Evolutionary conservation across 768 basidiomycete genomes (phyloP), one percentile per base, ranked within the genome.

Genomic region (Pholiota conissans): DNA sequence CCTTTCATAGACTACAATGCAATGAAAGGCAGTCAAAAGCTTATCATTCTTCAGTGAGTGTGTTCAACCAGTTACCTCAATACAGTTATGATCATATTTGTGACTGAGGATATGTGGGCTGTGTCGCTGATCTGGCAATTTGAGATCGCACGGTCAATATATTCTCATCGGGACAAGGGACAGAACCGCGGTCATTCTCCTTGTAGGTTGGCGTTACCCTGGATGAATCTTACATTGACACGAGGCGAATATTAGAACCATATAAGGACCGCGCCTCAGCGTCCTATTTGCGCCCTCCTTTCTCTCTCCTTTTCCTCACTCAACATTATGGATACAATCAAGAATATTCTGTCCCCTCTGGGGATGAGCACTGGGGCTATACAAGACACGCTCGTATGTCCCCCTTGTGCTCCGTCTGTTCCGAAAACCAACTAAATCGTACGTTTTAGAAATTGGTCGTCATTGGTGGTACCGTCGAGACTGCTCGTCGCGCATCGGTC

Each of bases 381-480:
- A 34, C 89, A 91, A 61, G 91, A 93, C 63, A 93, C 91, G 35
- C 76, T 93, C 37, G 91, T 91, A 69, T 51, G 80, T 30, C 34
- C 16, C 27, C 26, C 22, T 14, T 56, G 0, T 47, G 20, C 30
- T 53, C 34, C 52, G 22, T 51, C n/a, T 35, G 9, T 20, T 28
- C 22, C 30, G 13, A 37, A 14, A 27, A 24, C n/a, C 40, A 37
- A 13, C 42, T 47, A 55, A 58, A 58, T 30, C 42, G 56, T 52
- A 64, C 35, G 65, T 57, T 58, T 16, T 63, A 92, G 91, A 93
- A 91, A 89, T 80, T 92, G 24, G 91, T 94, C 30, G 91, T 94
- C 65, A 89, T 94, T 67, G 91, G 92, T 22, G 92, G 92, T 1
- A 93, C 92, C 0, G 88, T 93, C 20, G 91, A 93, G 69, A 93